Percentiles rank a stretch among this genome's conserved stretches.
These are phyloP conservation scores for Urochloa ruziziensis DNA, from an alignment of 176 grass and related monocot species.

Conservation along the genomic window DNA sequence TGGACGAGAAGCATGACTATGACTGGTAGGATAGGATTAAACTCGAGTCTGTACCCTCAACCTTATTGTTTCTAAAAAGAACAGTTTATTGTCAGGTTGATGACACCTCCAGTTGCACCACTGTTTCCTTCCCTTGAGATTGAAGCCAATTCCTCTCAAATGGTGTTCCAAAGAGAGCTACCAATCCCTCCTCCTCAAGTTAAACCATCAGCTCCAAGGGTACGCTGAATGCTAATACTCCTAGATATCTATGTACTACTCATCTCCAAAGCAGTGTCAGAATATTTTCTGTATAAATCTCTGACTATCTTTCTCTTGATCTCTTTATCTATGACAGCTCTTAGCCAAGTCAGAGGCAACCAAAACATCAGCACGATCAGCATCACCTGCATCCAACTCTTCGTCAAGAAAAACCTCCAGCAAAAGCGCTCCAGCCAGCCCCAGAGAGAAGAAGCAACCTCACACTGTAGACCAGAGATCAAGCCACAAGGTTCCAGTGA, in stretches of 20 bases:
- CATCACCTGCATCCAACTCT: not conserved
- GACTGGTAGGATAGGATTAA: constrained; percentile 42
- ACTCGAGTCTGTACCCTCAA: not conserved
- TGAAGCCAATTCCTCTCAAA: constrained; percentile 21
- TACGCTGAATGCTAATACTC: constrained; percentile 18
- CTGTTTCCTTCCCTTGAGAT: constrained; percentile 62
- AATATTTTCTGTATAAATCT: not conserved
- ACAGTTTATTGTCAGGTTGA: constrained; percentile 42
- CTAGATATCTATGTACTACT: not conserved
- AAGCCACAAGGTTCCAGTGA: not conserved
- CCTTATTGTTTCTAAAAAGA: not conserved
- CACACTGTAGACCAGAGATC: constrained; percentile 10
- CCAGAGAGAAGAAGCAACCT: constrained; percentile 19
- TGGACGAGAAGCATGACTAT: constrained; percentile 55
- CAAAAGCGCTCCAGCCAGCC: not conserved
- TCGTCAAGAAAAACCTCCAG: not conserved
- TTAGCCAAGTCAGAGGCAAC: not conserved
- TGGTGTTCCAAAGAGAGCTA: constrained; percentile 27
- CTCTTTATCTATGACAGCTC: not conserved
- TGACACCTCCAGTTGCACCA: constrained; percentile 43
- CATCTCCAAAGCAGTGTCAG: not conserved
- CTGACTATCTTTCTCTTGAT: not conserved
- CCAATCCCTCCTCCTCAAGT: constrained; percentile 8
- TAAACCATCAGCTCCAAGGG: constrained; percentile 48
- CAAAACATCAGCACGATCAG: not conserved